Percentiles rank a stretch among this genome's conserved stretches.
phyloP scores from a whole-genome alignment of 1,139 yeast genomes.

The Diutina catenulata region DNA sequence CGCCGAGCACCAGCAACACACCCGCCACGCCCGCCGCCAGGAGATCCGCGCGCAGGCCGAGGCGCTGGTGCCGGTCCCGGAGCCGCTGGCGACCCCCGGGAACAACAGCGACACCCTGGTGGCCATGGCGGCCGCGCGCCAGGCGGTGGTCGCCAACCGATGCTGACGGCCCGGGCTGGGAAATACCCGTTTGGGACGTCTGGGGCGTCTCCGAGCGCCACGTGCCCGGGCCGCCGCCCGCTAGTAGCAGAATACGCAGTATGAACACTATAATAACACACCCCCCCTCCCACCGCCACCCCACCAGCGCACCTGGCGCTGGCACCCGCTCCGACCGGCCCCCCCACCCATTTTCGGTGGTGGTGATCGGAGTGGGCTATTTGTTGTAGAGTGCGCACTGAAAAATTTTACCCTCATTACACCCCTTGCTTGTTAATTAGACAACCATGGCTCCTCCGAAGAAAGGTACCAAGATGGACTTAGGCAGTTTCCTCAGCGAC shows the following conservation, averaged over 20 bases:
- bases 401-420: background rate
- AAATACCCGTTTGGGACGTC: too few species aligned
- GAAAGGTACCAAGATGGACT: conserved; percentile 33
- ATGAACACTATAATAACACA: too few species aligned
- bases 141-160: background rate
- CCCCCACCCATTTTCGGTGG: background rate
- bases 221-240: too few species aligned
- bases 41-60: background rate
- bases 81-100: background rate
- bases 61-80: background rate
- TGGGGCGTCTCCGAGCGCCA: too few species aligned
- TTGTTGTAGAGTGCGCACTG: too few species aligned
- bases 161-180: too few species aligned
- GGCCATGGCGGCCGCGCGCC: background rate
- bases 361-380: too few species aligned
- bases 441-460: conserved; percentile 24
- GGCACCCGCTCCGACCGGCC: background rate
- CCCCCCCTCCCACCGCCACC: background rate
- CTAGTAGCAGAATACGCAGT: too few species aligned
- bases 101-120: background rate
- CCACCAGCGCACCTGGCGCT: background rate
- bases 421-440: background rate
- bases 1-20: conserved; percentile 10
- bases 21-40: background rate
- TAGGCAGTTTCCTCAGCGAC: conserved; percentile 39